These are phyloP conservation scores for Clathrospora elynae DNA, from an alignment of 2,329 filamentous ascomycete genomes.

Conservation along the genomic window DNA sequence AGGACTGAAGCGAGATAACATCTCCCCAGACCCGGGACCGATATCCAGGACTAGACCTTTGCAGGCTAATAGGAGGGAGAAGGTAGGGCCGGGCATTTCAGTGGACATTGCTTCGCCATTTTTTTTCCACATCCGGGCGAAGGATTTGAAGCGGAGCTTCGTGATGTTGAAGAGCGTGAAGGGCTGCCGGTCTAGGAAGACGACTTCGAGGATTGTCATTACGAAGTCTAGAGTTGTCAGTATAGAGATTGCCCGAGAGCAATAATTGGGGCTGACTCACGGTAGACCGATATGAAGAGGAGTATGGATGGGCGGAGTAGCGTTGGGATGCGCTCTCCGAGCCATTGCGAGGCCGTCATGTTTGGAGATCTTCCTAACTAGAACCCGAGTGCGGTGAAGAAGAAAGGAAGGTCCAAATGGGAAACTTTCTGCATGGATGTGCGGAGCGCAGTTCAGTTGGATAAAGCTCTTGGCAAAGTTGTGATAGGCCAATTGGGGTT, in stretches of 20 bases:
- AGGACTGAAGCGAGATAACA: constrained; percentile 54
- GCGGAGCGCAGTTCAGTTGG: not conserved
- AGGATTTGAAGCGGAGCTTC: constrained; percentile 39
- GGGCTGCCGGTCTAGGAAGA: constrained; percentile 36
- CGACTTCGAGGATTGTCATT: constrained; percentile 41
- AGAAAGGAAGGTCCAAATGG: not conserved
- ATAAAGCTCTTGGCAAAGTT: not conserved
- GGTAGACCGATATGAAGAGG: constrained; percentile 33
- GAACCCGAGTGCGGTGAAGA: too few relatives aligned
- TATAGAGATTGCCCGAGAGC: too few relatives aligned
- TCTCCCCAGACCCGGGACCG: constrained; percentile 58
- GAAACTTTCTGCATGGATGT: not conserved
- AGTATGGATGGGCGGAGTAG: constrained; percentile 39
- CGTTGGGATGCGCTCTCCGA: constrained; percentile 28
- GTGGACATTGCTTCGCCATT: constrained; percentile 46
- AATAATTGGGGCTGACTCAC: constrained; percentile 19
- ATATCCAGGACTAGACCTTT: constrained; percentile 47
- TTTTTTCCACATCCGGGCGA: constrained; percentile 44
- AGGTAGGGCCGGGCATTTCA: constrained; percentile 43
- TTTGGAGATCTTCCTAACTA: not conserved
- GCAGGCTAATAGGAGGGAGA: constrained; percentile 34
- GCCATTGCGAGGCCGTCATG: constrained; percentile 22
- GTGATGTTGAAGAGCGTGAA: constrained; percentile 37
- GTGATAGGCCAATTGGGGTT: constrained; percentile 2
- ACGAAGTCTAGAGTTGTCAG: constrained; percentile 35